phyloP scores from a whole-genome alignment of 805 yeast species.

The Saccharomycopsis lassenensis region DNA sequence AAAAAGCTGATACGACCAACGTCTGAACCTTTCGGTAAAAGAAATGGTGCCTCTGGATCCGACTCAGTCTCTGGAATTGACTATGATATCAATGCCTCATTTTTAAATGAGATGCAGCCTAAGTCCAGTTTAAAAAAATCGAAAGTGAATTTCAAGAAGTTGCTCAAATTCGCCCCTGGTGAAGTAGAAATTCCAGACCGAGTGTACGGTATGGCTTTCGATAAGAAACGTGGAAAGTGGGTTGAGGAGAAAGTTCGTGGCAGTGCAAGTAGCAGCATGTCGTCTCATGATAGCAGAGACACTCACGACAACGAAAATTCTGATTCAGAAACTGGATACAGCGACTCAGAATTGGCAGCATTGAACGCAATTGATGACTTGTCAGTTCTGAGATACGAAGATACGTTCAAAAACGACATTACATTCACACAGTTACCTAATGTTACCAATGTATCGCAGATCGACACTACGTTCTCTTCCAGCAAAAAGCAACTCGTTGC shows the following conservation, averaged over 20 bases:
- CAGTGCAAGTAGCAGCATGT: not conserved
- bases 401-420: slow-evolving; percentile 9
- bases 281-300: not conserved
- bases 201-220: slow-evolving; percentile 16
- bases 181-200: slow-evolving; percentile 15
- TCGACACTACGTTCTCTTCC: slow-evolving; percentile 36
- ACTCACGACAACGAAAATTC: not conserved
- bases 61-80: too few species aligned
- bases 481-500: slow-evolving; percentile 32
- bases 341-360: slow-evolving; percentile 1
- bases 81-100: slow-evolving; percentile 17
- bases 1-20: too few species aligned
- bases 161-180: slow-evolving; percentile 15
- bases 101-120: slow-evolving; percentile 11
- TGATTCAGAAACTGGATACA: not conserved
- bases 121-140: not conserved
- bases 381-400: slow-evolving; percentile 9
- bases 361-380: slow-evolving; percentile 16
- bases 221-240: slow-evolving; percentile 10
- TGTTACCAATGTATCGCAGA: slow-evolving; percentile 33
- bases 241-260: slow-evolving; percentile 1
- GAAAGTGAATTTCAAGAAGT: slow-evolving; percentile 12
- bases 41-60: too few species aligned
- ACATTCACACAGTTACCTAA: slow-evolving; percentile 17
- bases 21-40: too few species aligned